These are phyloP conservation scores for Trichosporon ovoides DNA, from an alignment of 1,284 basidiomycete genomes.

Conservation along the genomic window DNA sequence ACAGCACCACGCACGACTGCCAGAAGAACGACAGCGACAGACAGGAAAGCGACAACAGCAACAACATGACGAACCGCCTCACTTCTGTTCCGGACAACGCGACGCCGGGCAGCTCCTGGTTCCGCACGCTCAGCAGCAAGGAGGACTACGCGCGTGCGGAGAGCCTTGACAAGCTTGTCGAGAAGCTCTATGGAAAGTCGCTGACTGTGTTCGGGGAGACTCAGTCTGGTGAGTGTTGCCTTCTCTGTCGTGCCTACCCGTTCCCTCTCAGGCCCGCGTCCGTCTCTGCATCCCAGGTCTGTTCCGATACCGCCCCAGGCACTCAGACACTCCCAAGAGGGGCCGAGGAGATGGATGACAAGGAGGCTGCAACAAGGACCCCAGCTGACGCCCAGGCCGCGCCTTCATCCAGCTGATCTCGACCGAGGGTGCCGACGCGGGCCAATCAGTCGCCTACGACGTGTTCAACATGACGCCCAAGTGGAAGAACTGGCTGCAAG, in stretches of 20 bases:
- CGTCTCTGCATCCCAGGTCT: no score
- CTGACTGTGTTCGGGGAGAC: neutral
- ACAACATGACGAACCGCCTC: neutral
- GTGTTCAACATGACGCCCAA: conserved; percentile 3
- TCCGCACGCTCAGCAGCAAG: neutral
- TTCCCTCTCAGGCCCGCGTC: no score
- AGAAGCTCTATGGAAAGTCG: neutral
- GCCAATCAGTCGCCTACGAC: neutral
- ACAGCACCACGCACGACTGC: no score
- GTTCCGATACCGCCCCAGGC: no score
- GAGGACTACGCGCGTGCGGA: conserved; percentile 1
- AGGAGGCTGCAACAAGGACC: neutral
- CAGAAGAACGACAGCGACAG: no score
- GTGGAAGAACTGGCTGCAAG: conserved; percentile 2
- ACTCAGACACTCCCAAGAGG: no score
- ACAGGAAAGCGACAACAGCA: no score
- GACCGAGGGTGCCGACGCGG: neutral
- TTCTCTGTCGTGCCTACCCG: no score
- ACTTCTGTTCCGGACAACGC: neutral
- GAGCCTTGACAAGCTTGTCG: neutral
- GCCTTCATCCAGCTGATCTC: neutral
- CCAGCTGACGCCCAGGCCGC: neutral
- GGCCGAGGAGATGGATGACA: no score
- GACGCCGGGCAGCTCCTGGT: neutral
- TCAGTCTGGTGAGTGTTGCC: neutral